Evolutionary conservation across 176 grass and related monocot species (phyloP).

Genomic region (Metroxylon sagu): DNA sequence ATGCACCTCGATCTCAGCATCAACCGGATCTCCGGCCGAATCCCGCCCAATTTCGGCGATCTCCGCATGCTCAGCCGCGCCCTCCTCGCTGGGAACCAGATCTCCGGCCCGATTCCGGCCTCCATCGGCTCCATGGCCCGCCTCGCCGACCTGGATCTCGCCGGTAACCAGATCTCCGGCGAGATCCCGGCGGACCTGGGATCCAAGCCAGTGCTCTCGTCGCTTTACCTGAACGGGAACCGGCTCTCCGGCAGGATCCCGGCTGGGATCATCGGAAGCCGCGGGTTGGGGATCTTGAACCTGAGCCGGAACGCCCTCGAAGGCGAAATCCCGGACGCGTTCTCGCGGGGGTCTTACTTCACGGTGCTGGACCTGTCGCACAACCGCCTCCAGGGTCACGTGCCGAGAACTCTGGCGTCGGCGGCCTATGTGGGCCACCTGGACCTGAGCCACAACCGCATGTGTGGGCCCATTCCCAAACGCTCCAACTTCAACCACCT

Average conservation of each 20-base stretch:
- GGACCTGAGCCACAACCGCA: constrained; percentile 80
- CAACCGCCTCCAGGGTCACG: constrained; percentile 53
- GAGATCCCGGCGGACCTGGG: constrained; percentile 39
- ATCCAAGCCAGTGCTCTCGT: constrained; percentile 33
- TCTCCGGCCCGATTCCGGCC: constrained; percentile 50
- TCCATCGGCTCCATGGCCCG: constrained; percentile 36
- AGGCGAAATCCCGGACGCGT: constrained; percentile 67
- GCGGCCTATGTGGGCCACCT: constrained; percentile 82
- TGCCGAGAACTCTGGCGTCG: constrained; percentile 49
- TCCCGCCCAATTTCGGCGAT: constrained; percentile 41
- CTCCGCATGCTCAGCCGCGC: constrained; percentile 73
- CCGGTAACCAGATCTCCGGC: constrained; percentile 53
- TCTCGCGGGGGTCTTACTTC: constrained; percentile 51
- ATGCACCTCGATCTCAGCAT: constrained; percentile 71
- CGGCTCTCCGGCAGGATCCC: constrained; percentile 51
- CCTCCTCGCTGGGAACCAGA: constrained; percentile 49
- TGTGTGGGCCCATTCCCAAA: constrained; percentile 56
- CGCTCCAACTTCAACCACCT: constrained; percentile 68
- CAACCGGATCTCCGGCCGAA: constrained; percentile 53
- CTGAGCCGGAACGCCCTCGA: constrained; percentile 71
- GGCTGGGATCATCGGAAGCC: constrained; percentile 30
- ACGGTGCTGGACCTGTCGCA: constrained; percentile 77
- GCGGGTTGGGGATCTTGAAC: constrained; percentile 74
- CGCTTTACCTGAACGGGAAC: constrained; percentile 64
- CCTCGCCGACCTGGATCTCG: constrained; percentile 79